phyloP scores from a whole-genome alignment of 805 yeast species.

The Jamesozyma spencerorum region DNA sequence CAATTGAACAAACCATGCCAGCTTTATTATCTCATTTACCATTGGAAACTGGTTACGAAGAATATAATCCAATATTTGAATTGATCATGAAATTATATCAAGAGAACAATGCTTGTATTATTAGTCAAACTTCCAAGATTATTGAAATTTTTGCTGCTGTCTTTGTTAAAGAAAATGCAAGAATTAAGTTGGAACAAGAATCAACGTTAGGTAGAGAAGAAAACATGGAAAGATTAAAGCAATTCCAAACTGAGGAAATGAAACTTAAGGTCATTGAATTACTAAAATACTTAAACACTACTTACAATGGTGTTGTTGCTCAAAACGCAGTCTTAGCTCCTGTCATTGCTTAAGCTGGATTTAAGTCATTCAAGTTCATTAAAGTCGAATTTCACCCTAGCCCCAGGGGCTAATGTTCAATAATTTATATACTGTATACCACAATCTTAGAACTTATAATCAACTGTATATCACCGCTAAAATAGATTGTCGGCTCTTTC shows the following conservation, averaged over 20 bases:
- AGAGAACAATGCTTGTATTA: constrained; percentile 45
- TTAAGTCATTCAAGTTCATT: no score
- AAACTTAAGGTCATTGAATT: constrained; percentile 57
- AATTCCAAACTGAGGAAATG: constrained; percentile 63
- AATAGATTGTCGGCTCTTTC: no score
- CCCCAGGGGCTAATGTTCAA: no score
- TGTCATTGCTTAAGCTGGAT: constrained; percentile 25
- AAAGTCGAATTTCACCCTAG: no score
- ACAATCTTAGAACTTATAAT: no score
- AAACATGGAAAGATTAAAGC: constrained; percentile 66
- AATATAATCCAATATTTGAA: constrained; percentile 82
- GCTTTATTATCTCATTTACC: constrained; percentile 72
- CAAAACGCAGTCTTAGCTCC: constrained; percentile 31
- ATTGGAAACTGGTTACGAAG: constrained; percentile 80
- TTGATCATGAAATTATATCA: constrained; percentile 66
- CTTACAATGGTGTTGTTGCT: constrained; percentile 55
- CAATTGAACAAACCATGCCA: constrained; percentile 69
- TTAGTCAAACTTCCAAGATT: constrained; percentile 48
- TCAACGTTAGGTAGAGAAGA: constrained; percentile 83
- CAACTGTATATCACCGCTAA: not conserved
- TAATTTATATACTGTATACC: no score
- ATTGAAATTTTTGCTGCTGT: constrained; percentile 61
- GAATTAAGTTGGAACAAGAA: constrained; percentile 57
- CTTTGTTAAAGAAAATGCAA: constrained; percentile 67
- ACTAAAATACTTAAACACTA: constrained; percentile 61